Percentiles rank a stretch among this genome's conserved stretches.
Evolutionary conservation across 2,329 filamentous ascomycete genomes (phyloP).

Genomic region (Fusarium sp.): DNA sequence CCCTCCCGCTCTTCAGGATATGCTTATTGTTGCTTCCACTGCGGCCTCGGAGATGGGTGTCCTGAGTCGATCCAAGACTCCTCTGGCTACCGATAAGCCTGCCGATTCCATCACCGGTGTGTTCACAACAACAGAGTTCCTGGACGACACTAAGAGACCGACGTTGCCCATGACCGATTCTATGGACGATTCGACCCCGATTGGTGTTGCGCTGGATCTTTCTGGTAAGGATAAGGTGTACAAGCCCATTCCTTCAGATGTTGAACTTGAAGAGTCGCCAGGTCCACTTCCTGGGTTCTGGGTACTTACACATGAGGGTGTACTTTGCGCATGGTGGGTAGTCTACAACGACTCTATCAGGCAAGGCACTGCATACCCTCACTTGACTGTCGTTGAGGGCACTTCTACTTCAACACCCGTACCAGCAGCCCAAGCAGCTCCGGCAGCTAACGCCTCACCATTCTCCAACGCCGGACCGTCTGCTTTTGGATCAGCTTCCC

Average conservation of each 20-base stretch:
- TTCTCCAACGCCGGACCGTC: constrained; percentile 53
- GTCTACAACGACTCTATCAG: constrained; percentile 90
- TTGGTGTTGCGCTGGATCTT: constrained; percentile 88
- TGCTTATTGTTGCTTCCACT: constrained; percentile 87
- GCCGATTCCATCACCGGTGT: constrained; percentile 74
- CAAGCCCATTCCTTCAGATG: constrained; percentile 82
- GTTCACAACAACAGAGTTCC: constrained; percentile 81
- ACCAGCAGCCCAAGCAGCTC: constrained; percentile 49
- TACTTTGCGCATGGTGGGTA: constrained; percentile 91
- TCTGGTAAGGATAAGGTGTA: constrained; percentile 84
- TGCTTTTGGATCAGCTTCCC: constrained; percentile 61
- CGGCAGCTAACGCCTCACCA: constrained; percentile 52
- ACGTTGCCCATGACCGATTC: constrained; percentile 78
- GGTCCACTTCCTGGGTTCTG: constrained; percentile 87
- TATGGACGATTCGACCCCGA: constrained; percentile 78
- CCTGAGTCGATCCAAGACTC: constrained; percentile 79
- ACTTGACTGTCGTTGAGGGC: constrained; percentile 69
- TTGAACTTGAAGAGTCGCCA: constrained; percentile 83
- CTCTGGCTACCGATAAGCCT: constrained; percentile 74
- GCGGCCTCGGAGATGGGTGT: constrained; percentile 84
- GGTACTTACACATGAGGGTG: constrained; percentile 89
- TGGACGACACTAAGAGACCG: constrained; percentile 82
- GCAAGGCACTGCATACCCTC: constrained; percentile 79
- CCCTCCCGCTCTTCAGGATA: constrained; percentile 83
- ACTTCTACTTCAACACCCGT: constrained; percentile 52